Conservation (phyloP, 768 basidiomycete species). For the Termitomyces sp. region DNA sequence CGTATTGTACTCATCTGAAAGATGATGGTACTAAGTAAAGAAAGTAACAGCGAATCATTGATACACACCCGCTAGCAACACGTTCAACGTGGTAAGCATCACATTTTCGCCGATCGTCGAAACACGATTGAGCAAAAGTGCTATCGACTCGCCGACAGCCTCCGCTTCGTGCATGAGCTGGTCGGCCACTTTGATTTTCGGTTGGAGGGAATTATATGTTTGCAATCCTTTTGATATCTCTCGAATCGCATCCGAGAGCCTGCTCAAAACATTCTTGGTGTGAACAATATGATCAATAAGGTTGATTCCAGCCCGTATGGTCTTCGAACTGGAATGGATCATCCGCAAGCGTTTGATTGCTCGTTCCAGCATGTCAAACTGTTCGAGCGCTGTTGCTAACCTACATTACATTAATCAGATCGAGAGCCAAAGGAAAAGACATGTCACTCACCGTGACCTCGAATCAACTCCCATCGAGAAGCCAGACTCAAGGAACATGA, state of each 20-base stretch:
- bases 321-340: constrained; percentile 12
- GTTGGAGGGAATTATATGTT: constrained; percentile 27
- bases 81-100: constrained; percentile 19
- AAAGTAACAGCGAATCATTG: neutral
- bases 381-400: constrained; percentile 20
- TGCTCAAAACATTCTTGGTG: constrained; percentile 23
- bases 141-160: constrained; percentile 17
- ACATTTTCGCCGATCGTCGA: constrained; percentile 13
- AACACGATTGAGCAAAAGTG: constrained; percentile 19
- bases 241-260: constrained; percentile 26
- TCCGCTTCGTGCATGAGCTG: constrained; percentile 23
- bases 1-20: constrained; percentile 29
- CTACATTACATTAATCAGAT: constrained; percentile 16
- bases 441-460: constrained; percentile 54
- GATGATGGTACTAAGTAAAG: neutral
- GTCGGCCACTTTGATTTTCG: constrained; percentile 14
- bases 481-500: constrained; percentile 73
- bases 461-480: constrained; percentile 61
- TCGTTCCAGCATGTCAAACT: constrained; percentile 18
- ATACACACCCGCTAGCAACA: constrained; percentile 31
- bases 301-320: constrained; percentile 7
- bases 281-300: constrained; percentile 12
- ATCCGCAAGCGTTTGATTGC: constrained; percentile 21
- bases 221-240: constrained; percentile 30
- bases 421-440: neutral